These are phyloP conservation scores for Umbilicaria muhlenbergii DNA, from an alignment of 495 filamentous ascomycete genomes.

Conservation along the genomic window DNA sequence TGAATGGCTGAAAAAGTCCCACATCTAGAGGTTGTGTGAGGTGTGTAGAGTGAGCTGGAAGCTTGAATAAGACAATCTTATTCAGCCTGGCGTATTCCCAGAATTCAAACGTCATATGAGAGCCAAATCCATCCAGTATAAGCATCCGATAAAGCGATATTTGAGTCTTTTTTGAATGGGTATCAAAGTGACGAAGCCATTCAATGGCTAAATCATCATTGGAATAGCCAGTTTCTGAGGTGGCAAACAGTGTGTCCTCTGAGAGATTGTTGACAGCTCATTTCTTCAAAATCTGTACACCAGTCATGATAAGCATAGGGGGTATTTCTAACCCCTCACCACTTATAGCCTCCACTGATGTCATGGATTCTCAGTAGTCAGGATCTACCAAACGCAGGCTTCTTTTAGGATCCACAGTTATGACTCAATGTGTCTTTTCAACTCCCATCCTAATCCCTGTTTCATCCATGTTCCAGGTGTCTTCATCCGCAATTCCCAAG, in stretches of 20 bases:
- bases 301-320: constrained; percentile 1
- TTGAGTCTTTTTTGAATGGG: too few species aligned
- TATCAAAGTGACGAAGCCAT: constrained; percentile 7
- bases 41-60: too few species aligned
- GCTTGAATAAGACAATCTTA: too few species aligned
- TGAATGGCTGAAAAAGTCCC: too few species aligned
- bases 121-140: too few species aligned
- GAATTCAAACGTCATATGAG: too few species aligned
- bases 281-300: neutral
- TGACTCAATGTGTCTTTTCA: neutral
- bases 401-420: neutral
- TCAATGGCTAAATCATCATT: neutral
- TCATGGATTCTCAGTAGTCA: constrained; percentile 4
- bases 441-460: neutral
- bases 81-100: too few species aligned
- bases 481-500: neutral
- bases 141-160: too few species aligned
- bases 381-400: neutral
- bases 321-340: neutral
- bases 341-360: constrained; percentile 3
- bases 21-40: too few species aligned
- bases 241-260: neutral
- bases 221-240: constrained; percentile 3
- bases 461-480: neutral
- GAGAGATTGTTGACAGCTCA: neutral